phyloP scores from a whole-genome alignment of 2,329 filamentous ascomycete genomes.

The Cylindrodendrum hubeiense region DNA sequence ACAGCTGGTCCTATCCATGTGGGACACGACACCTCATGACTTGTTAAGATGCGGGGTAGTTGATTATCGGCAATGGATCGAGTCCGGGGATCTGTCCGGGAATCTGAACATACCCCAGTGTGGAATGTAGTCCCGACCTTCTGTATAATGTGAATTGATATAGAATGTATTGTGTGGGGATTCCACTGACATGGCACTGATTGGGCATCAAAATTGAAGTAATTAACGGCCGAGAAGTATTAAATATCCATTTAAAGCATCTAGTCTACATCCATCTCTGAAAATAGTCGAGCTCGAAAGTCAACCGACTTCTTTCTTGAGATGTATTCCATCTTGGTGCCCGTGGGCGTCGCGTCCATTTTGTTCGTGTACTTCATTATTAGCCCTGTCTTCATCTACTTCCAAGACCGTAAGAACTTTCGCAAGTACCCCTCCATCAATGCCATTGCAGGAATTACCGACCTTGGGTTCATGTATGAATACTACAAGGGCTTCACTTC shows the following conservation, averaged over 20 bases:
- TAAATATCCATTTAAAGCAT: conserved; percentile 7
- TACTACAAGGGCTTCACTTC: conserved; percentile 46
- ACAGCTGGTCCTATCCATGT: no score
- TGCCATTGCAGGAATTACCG: conserved; percentile 35
- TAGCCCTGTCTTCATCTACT: conserved; percentile 27
- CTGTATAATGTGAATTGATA: conserved; percentile 2
- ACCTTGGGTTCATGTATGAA: conserved; percentile 37
- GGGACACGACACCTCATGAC: no score
- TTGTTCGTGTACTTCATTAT: conserved; percentile 31
- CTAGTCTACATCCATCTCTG: no score
- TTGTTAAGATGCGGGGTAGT: no score
- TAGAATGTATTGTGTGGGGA: neutral
- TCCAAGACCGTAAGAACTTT: conserved; percentile 52
- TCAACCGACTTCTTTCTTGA: neutral
- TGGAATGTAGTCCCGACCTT: conserved; percentile 17
- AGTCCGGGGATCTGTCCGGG: no score
- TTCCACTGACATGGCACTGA: neutral
- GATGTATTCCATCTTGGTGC: conserved; percentile 35
- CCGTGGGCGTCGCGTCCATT: conserved; percentile 5
- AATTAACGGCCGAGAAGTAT: neutral
- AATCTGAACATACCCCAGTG: neutral
- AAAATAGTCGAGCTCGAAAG: no score
- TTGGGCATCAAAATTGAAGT: neutral
- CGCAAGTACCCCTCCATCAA: conserved; percentile 39
- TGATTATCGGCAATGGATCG: no score